Percentiles rank a stretch among this genome's conserved stretches.
phyloP scores from a whole-genome alignment of 192 early-diverging fungal species.

The Coemansia reversa region DNA sequence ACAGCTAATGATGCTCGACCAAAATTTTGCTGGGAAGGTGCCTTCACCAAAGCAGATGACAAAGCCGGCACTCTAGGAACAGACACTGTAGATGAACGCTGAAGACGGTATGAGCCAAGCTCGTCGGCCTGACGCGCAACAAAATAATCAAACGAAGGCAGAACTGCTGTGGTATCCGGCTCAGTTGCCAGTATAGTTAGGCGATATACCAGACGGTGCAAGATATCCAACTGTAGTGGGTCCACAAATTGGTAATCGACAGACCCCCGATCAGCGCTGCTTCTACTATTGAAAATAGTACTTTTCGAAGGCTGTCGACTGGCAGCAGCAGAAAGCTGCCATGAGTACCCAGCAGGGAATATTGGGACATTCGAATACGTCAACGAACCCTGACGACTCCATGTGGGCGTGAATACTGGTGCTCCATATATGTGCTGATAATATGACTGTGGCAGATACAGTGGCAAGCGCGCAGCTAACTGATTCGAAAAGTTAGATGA shows the following conservation, averaged over 20 bases:
- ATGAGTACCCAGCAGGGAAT: constrained; percentile 14
- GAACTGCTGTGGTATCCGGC: constrained; percentile 22
- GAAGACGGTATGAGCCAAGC: constrained; percentile 28
- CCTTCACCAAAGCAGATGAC: background rate
- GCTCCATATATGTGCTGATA: constrained; percentile 22
- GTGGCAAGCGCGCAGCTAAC: constrained; percentile 14
- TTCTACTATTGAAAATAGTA: background rate
- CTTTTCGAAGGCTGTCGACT: background rate
- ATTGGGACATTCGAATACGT: constrained; percentile 21
- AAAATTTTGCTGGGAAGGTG: background rate
- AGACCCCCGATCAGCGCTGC: background rate
- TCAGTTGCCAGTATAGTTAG: constrained; percentile 45
- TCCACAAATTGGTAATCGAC: constrained; percentile 7
- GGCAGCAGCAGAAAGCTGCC: constrained; percentile 7
- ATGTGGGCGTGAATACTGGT: constrained; percentile 4
- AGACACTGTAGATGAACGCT: constrained; percentile 40
- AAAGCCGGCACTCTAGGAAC: constrained; percentile 4
- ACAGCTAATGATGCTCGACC: background rate
- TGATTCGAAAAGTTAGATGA: background rate
- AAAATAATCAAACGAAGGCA: constrained; percentile 47
- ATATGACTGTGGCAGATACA: constrained; percentile 36
- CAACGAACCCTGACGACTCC: constrained; percentile 40
- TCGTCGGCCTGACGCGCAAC: constrained; percentile 27
- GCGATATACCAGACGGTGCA: constrained; percentile 41
- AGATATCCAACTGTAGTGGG: constrained; percentile 34